Conservation (phyloP, 306 rosid genomes). For the Cicer judaicum region DNA sequence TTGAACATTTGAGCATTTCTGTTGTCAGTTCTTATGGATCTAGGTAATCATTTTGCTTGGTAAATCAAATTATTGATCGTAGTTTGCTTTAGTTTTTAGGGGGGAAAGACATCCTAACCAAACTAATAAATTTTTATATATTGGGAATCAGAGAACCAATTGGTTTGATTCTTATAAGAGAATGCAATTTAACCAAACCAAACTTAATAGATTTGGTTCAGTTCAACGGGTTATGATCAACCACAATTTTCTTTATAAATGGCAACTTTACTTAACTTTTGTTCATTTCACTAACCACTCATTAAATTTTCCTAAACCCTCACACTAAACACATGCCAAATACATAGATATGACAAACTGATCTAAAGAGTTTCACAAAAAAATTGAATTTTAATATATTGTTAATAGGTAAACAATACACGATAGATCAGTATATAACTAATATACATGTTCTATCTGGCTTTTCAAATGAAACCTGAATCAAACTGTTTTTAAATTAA, state of each 20-base stretch:
- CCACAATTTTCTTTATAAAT: background rate
- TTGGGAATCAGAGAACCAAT: background rate
- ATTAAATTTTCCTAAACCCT: background rate
- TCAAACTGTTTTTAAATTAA: background rate
- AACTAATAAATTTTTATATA: background rate
- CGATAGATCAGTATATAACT: background rate
- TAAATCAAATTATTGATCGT: background rate
- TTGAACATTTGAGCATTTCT: constrained; percentile 25
- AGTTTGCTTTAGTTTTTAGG: background rate
- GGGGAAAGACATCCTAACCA: background rate
- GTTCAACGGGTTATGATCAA: background rate
- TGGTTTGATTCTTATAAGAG: constrained; percentile 1
- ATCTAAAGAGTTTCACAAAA: background rate
- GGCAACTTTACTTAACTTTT: constrained; percentile 2
- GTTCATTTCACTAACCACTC: background rate
- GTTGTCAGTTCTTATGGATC: constrained; percentile 6
- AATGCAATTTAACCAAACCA: background rate
- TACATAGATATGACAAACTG: background rate
- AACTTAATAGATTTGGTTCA: constrained; percentile 7
- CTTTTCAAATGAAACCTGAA: constrained; percentile 6
- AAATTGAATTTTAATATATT: background rate
- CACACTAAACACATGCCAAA: background rate
- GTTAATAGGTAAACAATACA: background rate
- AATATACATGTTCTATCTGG: constrained; percentile 15
- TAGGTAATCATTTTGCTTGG: background rate